Evolutionary conservation across 2,329 filamentous ascomycete genomes (phyloP), one percentile per base, ranked within the genome.

Genomic region (Lecanicillium sp.): DNA sequence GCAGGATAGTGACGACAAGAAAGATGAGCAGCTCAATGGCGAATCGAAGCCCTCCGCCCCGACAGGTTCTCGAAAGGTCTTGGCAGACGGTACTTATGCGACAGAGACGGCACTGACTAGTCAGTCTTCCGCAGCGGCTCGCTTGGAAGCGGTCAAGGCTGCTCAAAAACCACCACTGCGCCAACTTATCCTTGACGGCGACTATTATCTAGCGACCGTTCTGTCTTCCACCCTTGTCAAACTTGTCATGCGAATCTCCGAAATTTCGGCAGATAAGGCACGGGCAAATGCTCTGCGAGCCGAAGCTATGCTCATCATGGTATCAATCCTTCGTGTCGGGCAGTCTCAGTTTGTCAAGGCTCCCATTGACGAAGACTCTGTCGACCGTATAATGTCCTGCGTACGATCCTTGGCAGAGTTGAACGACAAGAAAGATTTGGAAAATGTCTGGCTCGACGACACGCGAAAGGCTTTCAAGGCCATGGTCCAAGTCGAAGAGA

Each of bases 221-320:
- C 77, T 98, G n/a, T 90, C 90, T 2, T 92, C 89, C 7, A 96
- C 90, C 1, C 75, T 98, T 42, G 95, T 92, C 13, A 98, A 98
- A 67, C 75, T 98, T 39, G 92, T 98, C 36, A 95, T 98, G 88
- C 85, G 92, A 38, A 88, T 97, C 60, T 84, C 87, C 2, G 89
- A 97, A 57, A 89, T 97, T 44, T 96, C 90, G 2, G 70, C 83
- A 17, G 90, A 96, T 52, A 65, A 73, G 31, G 85, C 86, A 31
- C 83, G 92, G 29, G 97, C 90, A 20, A 98, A 98, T 53, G 89
- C 90, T 20, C 75, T 98, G 18, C 84, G 87, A 36, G 92, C 92
- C 4, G 92, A 98, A 63, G 92, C 92, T 32, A 98, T 98, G 92
- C 75, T 98, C 38, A 97, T 98, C 58, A 95, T 97, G 89, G 95